Conservation (phyloP, 257 asterid genomes). For the Capsicum pubescens region DNA sequence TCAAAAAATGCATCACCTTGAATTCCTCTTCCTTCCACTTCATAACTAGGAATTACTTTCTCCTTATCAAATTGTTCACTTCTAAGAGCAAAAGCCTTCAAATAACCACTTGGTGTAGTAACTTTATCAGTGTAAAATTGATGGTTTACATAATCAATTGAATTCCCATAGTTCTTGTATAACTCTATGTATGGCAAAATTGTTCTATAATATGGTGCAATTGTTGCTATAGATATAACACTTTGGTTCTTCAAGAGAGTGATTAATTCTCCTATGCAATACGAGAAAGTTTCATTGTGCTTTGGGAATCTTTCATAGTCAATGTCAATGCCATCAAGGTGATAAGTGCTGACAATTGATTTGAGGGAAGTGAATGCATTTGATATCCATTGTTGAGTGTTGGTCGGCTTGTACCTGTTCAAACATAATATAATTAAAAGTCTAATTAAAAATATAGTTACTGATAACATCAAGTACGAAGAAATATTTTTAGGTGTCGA, state of each 20-base stretch:
- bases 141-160: constrained; percentile 66
- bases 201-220: constrained; percentile 67
- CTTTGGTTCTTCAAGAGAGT: constrained; percentile 60
- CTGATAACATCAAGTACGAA: neutral
- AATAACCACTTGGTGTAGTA: constrained; percentile 45
- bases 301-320: constrained; percentile 66
- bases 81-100: constrained; percentile 52
- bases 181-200: constrained; percentile 53
- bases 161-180: constrained; percentile 40
- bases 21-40: constrained; percentile 78
- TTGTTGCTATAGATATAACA: constrained; percentile 57
- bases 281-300: constrained; percentile 49
- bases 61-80: constrained; percentile 44
- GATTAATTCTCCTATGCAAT: constrained; percentile 72
- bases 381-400: constrained; percentile 54
- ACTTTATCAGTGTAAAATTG: constrained; percentile 72
- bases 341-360: constrained; percentile 47
- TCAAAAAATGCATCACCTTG: constrained; percentile 70
- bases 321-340: constrained; percentile 71
- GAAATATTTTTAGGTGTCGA: neutral
- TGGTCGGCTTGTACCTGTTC: constrained; percentile 57
- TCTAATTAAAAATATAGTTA: no score
- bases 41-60: constrained; percentile 70
- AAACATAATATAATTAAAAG: constrained; percentile 27
- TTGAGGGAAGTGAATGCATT: constrained; percentile 64